Base-by-base conservation (phyloP, 179 eudicot genomes). In the Spinacia oleracea region DNA sequence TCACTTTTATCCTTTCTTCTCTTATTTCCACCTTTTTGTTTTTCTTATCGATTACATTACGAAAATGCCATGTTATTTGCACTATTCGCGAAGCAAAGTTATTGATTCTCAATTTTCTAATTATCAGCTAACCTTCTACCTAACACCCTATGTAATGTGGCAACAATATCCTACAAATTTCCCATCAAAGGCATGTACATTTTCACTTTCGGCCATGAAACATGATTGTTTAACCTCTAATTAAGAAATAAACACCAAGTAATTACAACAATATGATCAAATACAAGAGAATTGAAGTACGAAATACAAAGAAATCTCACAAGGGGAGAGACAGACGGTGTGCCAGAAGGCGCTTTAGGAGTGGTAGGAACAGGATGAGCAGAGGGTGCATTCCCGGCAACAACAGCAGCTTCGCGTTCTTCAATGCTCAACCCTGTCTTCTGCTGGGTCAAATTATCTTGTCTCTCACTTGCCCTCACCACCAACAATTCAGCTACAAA, bases 371-470 rank as follows among this genome's bases (percentile, higher is more conserved):
- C 92, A 0, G 94, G 92, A 55, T 96, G 99, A 0, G 99, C 96
- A 32, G 88, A 73, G 2, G 98, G 99, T 5, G 80, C 88, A 76
- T 90, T 87, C 14, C 99, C 98, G 12, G 96, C 92, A 8, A 90
- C 98, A 14, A 92, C 97, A 69, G 94, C 93, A 73, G 99, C 97
- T 79, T 96, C 99, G 75, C 96, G 92, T 68, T 96, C 96, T 38
- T 85, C 98, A 79, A 83, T 90, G 59, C 83, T 94, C 81, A 70
- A 45, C 0, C 90, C 90, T 27, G 62, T 50, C 75, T 88, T 88
- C 58, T 70, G 10, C 78, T 75, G 68, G 3, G 85, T 60, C 9
- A 85, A 81, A 48, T 81, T 88, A 51, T 81, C 88, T 3, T 76
- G 59, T 58, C 23, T 79, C 48, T 85, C 86, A 45, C 86, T 81